Base-by-base conservation (phyloP, 2,329 filamentous ascomycete species). In the Sclerotiophoma versabilis region DNA sequence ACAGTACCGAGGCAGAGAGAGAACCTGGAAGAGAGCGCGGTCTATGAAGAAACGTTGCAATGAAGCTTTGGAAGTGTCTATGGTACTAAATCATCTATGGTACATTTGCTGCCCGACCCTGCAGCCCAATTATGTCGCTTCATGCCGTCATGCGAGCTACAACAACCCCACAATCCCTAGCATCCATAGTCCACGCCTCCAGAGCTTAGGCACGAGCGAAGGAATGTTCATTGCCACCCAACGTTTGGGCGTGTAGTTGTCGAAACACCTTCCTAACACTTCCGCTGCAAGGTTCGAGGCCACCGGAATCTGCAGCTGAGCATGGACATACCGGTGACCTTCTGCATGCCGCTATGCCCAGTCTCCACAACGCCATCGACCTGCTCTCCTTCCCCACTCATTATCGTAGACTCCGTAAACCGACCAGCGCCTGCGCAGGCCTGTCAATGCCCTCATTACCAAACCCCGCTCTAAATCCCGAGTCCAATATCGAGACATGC, bases 381-480 rank as follows among this genome's bases (percentile, higher is more conserved):
- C 49, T 53, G 38, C 58, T 56, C 65, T 54, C 61, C 61, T 53
- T 62, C 43, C 54, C 37, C 59, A 42, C 49, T 58, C 57, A 64
- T 71, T 65, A 71, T 71, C 62, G 55, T 63, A 59, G 53, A 55
- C 56, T 56, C 50, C 46, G 49, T 43, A 50, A 43, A 53, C 58
- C 48, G 56, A 62, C 69, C 70, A 64, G 65, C 64, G 71, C 71
- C 71, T 50, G 71, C 71, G 66, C 64, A 60, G 59, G 64, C 52
- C 55, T 49, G 42, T 57, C 57, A 47, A 41, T 54, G 38, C 54
- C 49, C 50, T 49, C 61, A 69, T 70, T 66, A 71, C 39, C 38
- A 45, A 50, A 55, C 49, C 58, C 56, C 50, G 55, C 58, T 54
- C 56, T 20, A 66, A 70, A 62, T 38, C 47, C 60, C 63, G 54